phyloP scores from a whole-genome alignment of 371 early-diverging fungal species.

The Synchytrium microbalum region DNA sequence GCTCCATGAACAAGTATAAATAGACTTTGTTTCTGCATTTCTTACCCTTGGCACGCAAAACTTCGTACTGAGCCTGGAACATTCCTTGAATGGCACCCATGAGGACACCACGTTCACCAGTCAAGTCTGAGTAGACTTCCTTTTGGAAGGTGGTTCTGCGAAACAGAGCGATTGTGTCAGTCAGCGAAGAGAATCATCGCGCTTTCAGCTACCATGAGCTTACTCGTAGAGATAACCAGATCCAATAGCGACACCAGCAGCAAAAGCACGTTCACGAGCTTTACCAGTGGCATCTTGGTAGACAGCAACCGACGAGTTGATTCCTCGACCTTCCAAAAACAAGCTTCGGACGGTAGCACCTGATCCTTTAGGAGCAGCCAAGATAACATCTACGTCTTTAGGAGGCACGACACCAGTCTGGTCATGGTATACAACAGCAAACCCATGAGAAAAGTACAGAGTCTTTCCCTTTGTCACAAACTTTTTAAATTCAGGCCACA shows the following conservation, averaged over 20 bases:
- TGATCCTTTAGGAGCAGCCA: conserved; percentile 95
- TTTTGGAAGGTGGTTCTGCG: conserved; percentile 68
- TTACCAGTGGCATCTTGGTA: conserved; percentile 88
- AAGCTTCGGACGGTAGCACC: conserved; percentile 93
- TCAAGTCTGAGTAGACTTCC: conserved; percentile 95
- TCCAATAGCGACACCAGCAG: conserved; percentile 91
- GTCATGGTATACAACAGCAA: conserved; percentile 87
- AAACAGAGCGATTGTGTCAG: conserved; percentile 7
- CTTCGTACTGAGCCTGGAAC: conserved; percentile 96
- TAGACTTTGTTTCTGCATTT: neutral
- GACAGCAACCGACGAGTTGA: conserved; percentile 95
- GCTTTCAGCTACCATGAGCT: conserved; percentile 10
- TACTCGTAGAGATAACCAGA: conserved; percentile 92
- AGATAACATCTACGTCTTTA: conserved; percentile 87
- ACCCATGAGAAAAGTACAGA: conserved; percentile 96
- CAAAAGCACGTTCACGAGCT: conserved; percentile 87
- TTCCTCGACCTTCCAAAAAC: conserved; percentile 94
- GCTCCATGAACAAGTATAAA: neutral
- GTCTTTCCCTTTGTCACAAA: conserved; percentile 94
- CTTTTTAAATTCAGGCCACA: conserved; percentile 85
- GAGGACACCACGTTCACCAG: conserved; percentile 95
- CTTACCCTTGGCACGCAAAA: conserved; percentile 75
- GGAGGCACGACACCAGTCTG: conserved; percentile 89
- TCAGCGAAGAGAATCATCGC: too few relatives aligned
- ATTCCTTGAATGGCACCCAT: conserved; percentile 98